These are phyloP conservation scores for Citrus trifoliata DNA, from an alignment of 345 rosid genomes.

Conservation along the genomic window DNA sequence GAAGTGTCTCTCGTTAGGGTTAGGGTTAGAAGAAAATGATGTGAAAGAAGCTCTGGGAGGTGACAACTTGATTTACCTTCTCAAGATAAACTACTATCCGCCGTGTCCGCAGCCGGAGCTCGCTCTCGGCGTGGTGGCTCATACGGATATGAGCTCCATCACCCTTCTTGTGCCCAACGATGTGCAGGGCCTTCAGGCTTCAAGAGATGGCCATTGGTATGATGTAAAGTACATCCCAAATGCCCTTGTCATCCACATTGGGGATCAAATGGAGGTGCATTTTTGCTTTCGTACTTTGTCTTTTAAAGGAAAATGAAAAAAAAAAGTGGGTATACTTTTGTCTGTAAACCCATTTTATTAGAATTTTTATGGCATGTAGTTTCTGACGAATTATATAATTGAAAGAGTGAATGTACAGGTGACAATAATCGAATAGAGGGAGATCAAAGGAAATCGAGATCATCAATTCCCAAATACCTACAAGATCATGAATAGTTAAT, in stretches of 20 bases:
- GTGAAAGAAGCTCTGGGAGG: conserved; percentile 17
- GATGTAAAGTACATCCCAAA: conserved; percentile 18
- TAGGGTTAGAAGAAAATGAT: conserved; percentile 18
- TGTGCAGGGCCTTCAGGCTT: conserved; percentile 31
- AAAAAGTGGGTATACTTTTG: no score
- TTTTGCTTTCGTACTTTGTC: neutral
- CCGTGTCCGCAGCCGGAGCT: conserved; percentile 33
- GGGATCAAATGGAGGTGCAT: conserved; percentile 21
- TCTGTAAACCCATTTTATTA: no score
- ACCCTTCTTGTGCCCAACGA: conserved; percentile 26
- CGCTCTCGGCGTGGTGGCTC: conserved; percentile 21
- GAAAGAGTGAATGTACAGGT: no score
- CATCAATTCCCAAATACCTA: neutral
- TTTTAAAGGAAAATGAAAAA: neutral
- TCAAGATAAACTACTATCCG: conserved; percentile 31
- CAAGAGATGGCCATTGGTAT: conserved; percentile 30
- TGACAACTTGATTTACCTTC: conserved; percentile 15
- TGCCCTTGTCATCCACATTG: conserved; percentile 22
- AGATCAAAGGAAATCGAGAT: neutral
- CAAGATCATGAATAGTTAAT: neutral
- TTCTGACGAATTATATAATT: no score
- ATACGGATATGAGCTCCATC: conserved; percentile 31
- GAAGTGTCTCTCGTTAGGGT: conserved; percentile 16
- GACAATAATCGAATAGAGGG: no score
- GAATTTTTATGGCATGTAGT: no score